phyloP scores from a whole-genome alignment of 2,329 filamentous ascomycete genomes.

The Fusarium mexicanum region DNA sequence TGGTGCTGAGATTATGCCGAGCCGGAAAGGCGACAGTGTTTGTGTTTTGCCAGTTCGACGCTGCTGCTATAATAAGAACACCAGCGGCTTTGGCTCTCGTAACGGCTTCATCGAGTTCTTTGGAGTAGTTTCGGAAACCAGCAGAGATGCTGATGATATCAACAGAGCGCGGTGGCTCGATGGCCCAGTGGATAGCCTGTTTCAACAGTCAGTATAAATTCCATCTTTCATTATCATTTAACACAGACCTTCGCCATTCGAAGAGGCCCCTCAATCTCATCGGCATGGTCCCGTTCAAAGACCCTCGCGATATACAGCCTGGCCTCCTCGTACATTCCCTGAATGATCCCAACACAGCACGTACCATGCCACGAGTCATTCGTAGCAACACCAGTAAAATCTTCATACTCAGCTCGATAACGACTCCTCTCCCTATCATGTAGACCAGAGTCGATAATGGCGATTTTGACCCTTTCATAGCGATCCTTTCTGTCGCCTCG shows the following conservation, averaged over 20 bases:
- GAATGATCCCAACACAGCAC: background rate
- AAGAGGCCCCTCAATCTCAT: rapidly evolving
- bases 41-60: background rate
- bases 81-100: rapidly evolving
- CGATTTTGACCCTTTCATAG: background rate
- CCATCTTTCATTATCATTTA: no score
- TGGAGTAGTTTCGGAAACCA: background rate
- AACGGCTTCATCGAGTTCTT: rapidly evolving
- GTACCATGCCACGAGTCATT: background rate
- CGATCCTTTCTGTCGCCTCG: rapidly evolving
- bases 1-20: background rate
- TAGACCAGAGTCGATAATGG: background rate
- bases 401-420: background rate
- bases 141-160: background rate
- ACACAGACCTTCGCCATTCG: background rate
- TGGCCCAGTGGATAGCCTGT: background rate
- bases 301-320: rapidly evolving
- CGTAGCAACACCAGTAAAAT: rapidly evolving
- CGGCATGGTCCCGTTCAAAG: rapidly evolving
- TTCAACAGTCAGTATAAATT: rapidly evolving
- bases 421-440: rapidly evolving
- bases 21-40: background rate
- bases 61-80: rapidly evolving
- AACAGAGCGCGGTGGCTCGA: rapidly evolving
- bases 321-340: background rate